phyloP scores from a whole-genome alignment of 306 rosid species.

The Senna siamea region DNA sequence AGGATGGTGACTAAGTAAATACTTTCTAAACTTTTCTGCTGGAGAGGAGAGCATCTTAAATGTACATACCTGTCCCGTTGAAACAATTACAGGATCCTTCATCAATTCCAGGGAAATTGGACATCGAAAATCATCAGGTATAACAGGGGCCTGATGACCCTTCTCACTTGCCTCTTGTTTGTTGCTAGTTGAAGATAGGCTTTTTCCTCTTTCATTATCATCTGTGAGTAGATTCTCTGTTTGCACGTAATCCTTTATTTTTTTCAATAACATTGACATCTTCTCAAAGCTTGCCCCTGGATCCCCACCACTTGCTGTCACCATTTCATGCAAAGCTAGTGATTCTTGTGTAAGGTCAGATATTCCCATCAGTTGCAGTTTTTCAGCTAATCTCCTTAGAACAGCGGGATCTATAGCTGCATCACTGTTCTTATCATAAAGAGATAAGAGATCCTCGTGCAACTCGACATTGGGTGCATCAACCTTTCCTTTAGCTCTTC shows the following conservation, averaged over 20 bases:
- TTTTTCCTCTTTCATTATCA: conserved; percentile 51
- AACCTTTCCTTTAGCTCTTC: conserved; percentile 87
- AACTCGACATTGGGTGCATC: conserved; percentile 75
- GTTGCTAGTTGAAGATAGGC: conserved; percentile 52
- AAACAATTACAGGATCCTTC: conserved; percentile 97
- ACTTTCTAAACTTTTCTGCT: conserved; percentile 21
- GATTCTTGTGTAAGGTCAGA: conserved; percentile 87
- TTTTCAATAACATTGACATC: conserved; percentile 82
- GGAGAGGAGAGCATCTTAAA: conserved; percentile 37
- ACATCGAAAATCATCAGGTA: conserved; percentile 95
- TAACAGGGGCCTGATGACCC: conserved; percentile 55
- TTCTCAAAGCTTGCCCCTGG: conserved; percentile 88
- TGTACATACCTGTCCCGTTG: conserved; percentile 93
- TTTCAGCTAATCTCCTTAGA: conserved; percentile 71
- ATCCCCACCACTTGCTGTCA: conserved; percentile 74
- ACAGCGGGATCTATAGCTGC: conserved; percentile 59
- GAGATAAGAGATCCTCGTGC: conserved; percentile 66
- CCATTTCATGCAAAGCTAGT: conserved; percentile 92
- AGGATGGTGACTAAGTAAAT: conserved; percentile 13
- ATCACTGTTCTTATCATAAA: conserved; percentile 61
- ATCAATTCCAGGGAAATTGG: conserved; percentile 95
- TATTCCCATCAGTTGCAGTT: conserved; percentile 77
- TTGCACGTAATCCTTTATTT: conserved; percentile 79
- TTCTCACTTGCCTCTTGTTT: conserved; percentile 54
- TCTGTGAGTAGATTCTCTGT: conserved; percentile 71